Evolutionary conservation across 116 monocot species (phyloP).

Genomic region (Papilionanthe hybrid): DNA sequence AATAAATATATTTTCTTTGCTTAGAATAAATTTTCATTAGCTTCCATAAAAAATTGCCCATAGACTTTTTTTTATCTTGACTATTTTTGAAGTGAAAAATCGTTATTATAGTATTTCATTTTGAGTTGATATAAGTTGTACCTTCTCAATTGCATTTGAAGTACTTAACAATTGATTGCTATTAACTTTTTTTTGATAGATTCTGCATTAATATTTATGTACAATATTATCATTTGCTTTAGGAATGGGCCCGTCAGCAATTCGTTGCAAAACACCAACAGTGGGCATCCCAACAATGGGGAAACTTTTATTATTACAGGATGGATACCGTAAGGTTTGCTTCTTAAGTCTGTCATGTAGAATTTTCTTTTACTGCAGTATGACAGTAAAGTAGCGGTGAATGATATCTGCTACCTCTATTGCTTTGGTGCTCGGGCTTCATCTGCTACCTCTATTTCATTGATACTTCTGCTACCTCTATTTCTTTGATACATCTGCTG

Average conservation of each 20-base stretch:
- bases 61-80: background rate
- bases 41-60: background rate
- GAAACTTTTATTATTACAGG: slow-evolving; percentile 94
- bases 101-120: background rate
- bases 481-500: background rate
- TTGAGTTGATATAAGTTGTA: background rate
- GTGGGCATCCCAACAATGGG: slow-evolving; percentile 98
- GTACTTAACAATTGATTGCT: background rate
- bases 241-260: slow-evolving; percentile 89
- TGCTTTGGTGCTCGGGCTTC: background rate
- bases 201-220: background rate
- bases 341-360: background rate
- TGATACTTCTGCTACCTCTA: background rate
- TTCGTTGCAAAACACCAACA: slow-evolving; percentile 90
- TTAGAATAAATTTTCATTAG: background rate
- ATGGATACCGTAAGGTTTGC: slow-evolving; percentile 85
- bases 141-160: background rate
- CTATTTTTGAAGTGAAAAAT: background rate
- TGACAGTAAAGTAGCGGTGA: background rate
- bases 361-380: slow-evolving; percentile 4
- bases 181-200: background rate
- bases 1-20: background rate
- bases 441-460: too few relatives aligned
- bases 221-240: slow-evolving; percentile 10
- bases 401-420: background rate